phyloP scores from a whole-genome alignment of 2,329 filamentous ascomycete species.

The Fusarium setosum region DNA sequence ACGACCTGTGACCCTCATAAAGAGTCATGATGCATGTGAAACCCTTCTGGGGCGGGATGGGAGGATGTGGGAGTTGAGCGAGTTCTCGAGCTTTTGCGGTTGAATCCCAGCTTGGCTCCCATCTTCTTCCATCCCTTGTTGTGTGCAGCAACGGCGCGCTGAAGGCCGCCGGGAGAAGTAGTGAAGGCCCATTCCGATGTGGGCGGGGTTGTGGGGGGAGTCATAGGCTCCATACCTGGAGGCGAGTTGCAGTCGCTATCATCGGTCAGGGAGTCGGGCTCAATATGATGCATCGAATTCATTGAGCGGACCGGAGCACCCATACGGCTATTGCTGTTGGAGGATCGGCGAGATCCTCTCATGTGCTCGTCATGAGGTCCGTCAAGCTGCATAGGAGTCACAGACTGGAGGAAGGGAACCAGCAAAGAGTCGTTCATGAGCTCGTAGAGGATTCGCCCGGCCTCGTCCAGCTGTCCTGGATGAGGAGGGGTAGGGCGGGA shows the following conservation, averaged over 20 bases:
- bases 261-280: conserved; percentile 68
- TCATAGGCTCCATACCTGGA: conserved; percentile 71
- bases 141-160: conserved; percentile 65
- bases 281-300: conserved; percentile 58
- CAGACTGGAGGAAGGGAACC: conserved; percentile 86
- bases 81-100: conserved; percentile 61
- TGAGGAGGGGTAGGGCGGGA: conserved; percentile 72
- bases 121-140: conserved; percentile 74
- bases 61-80: conserved; percentile 58
- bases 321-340: conserved; percentile 49
- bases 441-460: conserved; percentile 90
- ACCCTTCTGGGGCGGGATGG: conserved; percentile 52
- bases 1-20: conserved; percentile 71
- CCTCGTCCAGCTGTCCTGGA: conserved; percentile 82
- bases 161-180: conserved; percentile 63
- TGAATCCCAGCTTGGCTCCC: conserved; percentile 69
- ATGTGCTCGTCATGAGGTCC: conserved; percentile 49
- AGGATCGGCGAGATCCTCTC: conserved; percentile 58
- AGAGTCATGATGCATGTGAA: conserved; percentile 50
- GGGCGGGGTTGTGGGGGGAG: conserved; percentile 79
- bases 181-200: conserved; percentile 67
- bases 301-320: conserved; percentile 46
- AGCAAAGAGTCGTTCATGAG: conserved; percentile 98
- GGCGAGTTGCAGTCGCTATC: conserved; percentile 73
- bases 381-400: conserved; percentile 54